phyloP scores from a whole-genome alignment of 2,329 filamentous ascomycete genomes.

The Aciculosporium take region DNA sequence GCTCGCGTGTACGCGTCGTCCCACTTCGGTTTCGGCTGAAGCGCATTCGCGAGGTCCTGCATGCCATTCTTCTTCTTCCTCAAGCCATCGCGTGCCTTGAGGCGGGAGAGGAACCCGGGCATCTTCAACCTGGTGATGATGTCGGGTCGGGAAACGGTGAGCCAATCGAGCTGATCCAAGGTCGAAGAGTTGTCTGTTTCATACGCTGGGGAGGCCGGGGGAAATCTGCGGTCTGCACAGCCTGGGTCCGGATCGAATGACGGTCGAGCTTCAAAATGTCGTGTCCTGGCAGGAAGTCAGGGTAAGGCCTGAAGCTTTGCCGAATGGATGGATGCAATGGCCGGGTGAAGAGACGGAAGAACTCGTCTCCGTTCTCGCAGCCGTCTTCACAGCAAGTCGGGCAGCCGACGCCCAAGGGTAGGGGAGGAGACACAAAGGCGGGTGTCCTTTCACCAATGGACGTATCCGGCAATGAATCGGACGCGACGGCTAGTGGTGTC shows the following conservation, averaged over 20 bases:
- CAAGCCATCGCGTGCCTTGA: slow-evolving; percentile 62
- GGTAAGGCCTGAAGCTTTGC: not conserved
- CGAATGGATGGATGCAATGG: too few relatives aligned
- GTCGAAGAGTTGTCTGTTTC: not conserved
- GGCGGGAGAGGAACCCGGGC: slow-evolving; percentile 45
- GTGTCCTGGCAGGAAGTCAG: not conserved
- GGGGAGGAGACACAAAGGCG: not conserved
- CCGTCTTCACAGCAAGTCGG: not conserved
- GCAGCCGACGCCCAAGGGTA: not conserved
- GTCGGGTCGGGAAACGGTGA: not conserved
- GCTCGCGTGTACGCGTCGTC: slow-evolving; percentile 77
- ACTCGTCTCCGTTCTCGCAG: too few relatives aligned
- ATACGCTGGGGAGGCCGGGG: not conserved
- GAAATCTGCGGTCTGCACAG: not conserved
- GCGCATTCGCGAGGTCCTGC: slow-evolving; percentile 33
- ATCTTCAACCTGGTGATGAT: slow-evolving; percentile 22
- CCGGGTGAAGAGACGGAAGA: too few relatives aligned
- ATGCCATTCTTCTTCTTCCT: slow-evolving; percentile 54
- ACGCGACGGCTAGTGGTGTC: not conserved
- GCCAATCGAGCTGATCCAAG: not conserved
- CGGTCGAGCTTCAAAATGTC: too few relatives aligned
- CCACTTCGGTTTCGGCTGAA: slow-evolving; percentile 61
- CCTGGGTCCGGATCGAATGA: not conserved
- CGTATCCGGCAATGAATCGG: slow-evolving; percentile 1
- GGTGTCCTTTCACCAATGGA: not conserved